These are phyloP conservation scores for Dionaea muscipula DNA, from an alignment of 179 eudicot species.

Conservation along the genomic window DNA sequence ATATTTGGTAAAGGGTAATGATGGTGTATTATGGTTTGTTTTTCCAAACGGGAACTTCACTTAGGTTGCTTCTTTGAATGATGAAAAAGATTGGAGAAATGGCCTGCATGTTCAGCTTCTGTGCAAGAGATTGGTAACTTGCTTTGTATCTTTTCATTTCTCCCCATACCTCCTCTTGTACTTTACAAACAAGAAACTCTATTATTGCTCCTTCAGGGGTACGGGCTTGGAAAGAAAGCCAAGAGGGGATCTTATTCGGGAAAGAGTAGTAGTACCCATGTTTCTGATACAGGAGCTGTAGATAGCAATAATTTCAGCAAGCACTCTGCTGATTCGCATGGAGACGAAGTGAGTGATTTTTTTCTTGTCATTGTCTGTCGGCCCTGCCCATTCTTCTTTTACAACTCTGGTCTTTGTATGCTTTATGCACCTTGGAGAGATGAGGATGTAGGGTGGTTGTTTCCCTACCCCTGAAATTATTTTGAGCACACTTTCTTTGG, in stretches of 20 bases:
- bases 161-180: background rate
- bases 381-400: background rate
- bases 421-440: background rate
- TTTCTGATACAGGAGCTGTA: slow-evolving; percentile 26
- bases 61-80: slow-evolving; percentile 45
- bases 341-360: slow-evolving; percentile 36
- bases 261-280: slow-evolving; percentile 35
- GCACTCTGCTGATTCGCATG: slow-evolving; percentile 35
- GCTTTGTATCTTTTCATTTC: background rate
- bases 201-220: slow-evolving; percentile 23
- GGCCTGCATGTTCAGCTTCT: slow-evolving; percentile 85
- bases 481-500: too few species aligned
- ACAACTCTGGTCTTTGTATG: background rate
- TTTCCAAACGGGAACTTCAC: slow-evolving; percentile 2
- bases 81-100: slow-evolving; percentile 84
- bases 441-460: too few species aligned
- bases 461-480: too few species aligned
- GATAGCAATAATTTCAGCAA: slow-evolving; percentile 35
- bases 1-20: background rate
- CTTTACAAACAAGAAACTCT: background rate
- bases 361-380: too few species aligned
- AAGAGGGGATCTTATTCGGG: slow-evolving; percentile 45
- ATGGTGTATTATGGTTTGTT: background rate
- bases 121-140: slow-evolving; percentile 39
- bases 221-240: slow-evolving; percentile 34